A percentile compares a stretch with the other conserved stretches of the same genome.
phyloP scores from a whole-genome alignment of 768 basidiomycete genomes.

The Termitomyces sp. region DNA sequence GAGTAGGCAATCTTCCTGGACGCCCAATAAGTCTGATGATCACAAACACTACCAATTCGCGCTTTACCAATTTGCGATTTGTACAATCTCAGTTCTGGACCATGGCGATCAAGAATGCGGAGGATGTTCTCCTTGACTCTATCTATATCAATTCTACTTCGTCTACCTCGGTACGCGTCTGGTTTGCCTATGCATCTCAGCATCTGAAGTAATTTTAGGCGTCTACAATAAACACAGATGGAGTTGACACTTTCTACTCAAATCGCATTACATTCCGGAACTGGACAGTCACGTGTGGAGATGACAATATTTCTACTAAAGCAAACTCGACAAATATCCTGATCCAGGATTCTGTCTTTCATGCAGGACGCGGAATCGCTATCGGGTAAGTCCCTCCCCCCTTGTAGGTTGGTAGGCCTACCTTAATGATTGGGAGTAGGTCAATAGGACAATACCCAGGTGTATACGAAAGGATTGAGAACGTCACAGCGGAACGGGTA shows the following conservation, averaged over 20 bases:
- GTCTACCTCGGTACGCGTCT: conserved; percentile 22
- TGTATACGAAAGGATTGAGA: conserved; percentile 24
- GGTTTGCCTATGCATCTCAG: neutral
- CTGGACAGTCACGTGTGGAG: conserved; percentile 34
- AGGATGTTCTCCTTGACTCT: conserved; percentile 31
- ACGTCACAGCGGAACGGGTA: conserved; percentile 25
- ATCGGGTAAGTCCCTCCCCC: conserved; percentile 23
- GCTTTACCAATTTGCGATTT: conserved; percentile 31
- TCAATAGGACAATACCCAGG: conserved; percentile 32
- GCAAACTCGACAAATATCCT: conserved; percentile 38
- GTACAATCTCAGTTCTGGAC: conserved; percentile 42
- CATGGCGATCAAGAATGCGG: conserved; percentile 29
- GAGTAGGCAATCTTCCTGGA: conserved; percentile 31
- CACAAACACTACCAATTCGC: conserved; percentile 29
- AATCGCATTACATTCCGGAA: conserved; percentile 33
- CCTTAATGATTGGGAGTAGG: neutral
- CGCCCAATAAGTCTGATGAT: conserved; percentile 34
- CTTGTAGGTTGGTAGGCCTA: neutral
- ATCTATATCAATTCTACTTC: conserved; percentile 38
- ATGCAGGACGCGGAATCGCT: conserved; percentile 34
- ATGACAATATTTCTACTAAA: conserved; percentile 36
- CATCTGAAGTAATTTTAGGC: conserved; percentile 9
- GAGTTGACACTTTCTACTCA: conserved; percentile 32
- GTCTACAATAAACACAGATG: conserved; percentile 33
- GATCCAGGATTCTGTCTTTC: conserved; percentile 32